A percentile compares a stretch with the other conserved stretches of the same genome.
phyloP scores from a whole-genome alignment of 768 basidiomycete genomes.

The Candolleomyces eurysporus region DNA sequence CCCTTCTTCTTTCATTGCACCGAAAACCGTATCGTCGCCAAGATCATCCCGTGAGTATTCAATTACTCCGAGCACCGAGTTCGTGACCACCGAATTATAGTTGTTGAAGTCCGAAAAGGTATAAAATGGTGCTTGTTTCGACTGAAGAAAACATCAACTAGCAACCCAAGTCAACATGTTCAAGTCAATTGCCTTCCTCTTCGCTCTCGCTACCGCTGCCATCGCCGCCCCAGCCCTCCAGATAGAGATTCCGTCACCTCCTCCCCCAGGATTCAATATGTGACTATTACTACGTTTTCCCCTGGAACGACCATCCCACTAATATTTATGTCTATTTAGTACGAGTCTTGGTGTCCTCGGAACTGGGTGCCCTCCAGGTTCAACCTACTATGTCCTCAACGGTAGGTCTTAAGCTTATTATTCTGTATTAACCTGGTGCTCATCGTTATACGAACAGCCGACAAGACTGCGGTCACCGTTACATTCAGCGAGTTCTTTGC shows the following conservation, averaged over 20 bases:
- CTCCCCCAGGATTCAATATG: constrained; percentile 14
- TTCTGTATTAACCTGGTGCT: background rate
- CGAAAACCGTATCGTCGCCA: too few species aligned
- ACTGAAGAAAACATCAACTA: background rate
- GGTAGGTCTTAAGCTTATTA: constrained; percentile 1
- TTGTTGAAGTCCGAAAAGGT: background rate
- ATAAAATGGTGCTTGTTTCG: background rate
- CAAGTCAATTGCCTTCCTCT: constrained; percentile 3
- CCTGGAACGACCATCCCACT: background rate
- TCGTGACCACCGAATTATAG: background rate
- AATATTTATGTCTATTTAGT: background rate
- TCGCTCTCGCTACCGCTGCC: background rate
- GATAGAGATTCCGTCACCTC: background rate
- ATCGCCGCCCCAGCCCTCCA: background rate
- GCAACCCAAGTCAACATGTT: constrained; percentile 7
- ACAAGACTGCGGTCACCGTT: constrained; percentile 1
- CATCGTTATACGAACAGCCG: background rate
- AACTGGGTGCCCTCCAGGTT: constrained; percentile 20
- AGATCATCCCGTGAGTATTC: background rate
- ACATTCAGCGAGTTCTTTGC: constrained; percentile 5
- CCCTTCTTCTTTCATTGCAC: too few species aligned
- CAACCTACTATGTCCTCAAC: constrained; percentile 13
- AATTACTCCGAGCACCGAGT: background rate
- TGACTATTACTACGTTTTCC: background rate
- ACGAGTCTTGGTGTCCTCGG: constrained; percentile 19